Base-by-base conservation (phyloP, 208 protist species). In the Strigomonas galati region DNA sequence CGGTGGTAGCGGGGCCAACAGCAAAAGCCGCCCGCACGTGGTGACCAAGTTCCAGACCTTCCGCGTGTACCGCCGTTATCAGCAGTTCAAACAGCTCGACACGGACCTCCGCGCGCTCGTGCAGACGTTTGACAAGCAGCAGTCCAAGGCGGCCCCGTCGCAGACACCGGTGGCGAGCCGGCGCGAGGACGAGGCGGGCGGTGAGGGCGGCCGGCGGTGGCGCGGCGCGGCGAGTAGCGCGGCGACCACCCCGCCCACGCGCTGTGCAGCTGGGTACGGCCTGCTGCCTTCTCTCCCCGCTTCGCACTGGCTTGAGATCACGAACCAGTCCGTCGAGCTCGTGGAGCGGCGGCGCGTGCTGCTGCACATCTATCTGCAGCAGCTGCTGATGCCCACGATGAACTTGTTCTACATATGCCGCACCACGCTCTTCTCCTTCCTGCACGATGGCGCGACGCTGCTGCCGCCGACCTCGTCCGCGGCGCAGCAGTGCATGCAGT, bases 271-370 rank as follows among this genome's bases (percentile, higher is more conserved):
- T 78, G n/a, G 82, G 2, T 91, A 85, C 56, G 91, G 91, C 21
- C 85, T 86, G 23, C 63, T 96, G 21, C 91, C 91, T 12, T 77
- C 91, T 17, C 86, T 96, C 3, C 65, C 85, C 1, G 78, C 83
- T 27, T 93, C 82, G 30, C 84, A 91, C 67, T 94, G 87, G 88
- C 86, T 86, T 65, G 85, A 91, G 51, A 85, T 94, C 32, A 96
- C 91, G 27, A 96, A 96, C 58, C 87, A 94, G 37, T 91, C 80
- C 17, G 65, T 80, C 3, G 82, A 92, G 48, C 76, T 91, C 26
- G 87, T 96, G 17, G 85, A 93, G 48, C 79, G 79, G 64, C 81
- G 91, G 1, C 84, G 85, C 21, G 63, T 81, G 5, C 89, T 81
- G 52, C 66, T 96, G 1, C 85, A 96, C 52, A 89, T 93, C 35